These are phyloP conservation scores for Collybia nuda DNA, from an alignment of 768 basidiomycete genomes.

Conservation along the genomic window DNA sequence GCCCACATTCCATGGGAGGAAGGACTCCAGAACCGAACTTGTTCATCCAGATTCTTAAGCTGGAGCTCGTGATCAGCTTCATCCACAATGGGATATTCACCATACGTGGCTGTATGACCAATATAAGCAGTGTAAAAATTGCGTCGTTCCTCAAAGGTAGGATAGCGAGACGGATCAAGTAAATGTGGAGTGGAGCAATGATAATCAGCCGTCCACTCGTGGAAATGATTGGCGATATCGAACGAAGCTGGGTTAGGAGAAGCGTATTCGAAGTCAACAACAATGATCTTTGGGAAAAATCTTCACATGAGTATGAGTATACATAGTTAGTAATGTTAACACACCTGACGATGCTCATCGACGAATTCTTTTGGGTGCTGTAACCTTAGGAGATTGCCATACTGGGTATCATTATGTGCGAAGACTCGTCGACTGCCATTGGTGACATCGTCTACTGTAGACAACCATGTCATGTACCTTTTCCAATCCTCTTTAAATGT, in stretches of 20 bases:
- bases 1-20: constrained; percentile 92
- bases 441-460: constrained; percentile 53
- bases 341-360: constrained; percentile 78
- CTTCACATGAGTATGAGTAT: constrained; percentile 5
- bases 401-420: constrained; percentile 95
- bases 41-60: constrained; percentile 64
- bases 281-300: constrained; percentile 64
- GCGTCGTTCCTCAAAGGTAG: constrained; percentile 65
- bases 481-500: constrained; percentile 64
- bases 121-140: constrained; percentile 90
- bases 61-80: constrained; percentile 39
- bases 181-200: constrained; percentile 68
- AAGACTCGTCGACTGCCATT: constrained; percentile 71
- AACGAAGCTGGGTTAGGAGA: constrained; percentile 89
- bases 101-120: constrained; percentile 39
- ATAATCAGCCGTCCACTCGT: constrained; percentile 96
- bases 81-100: constrained; percentile 27
- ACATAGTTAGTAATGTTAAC: constrained; percentile 14
- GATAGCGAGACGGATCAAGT: constrained; percentile 66
- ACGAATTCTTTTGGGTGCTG: constrained; percentile 51
- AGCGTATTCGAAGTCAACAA: constrained; percentile 98
- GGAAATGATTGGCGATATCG: constrained; percentile 97
- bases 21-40: constrained; percentile 87
- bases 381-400: constrained; percentile 86
- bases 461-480: constrained; percentile 70